Conservation (phyloP, 2,329 filamentous ascomycete species). For the Alternaria ventricosa region DNA sequence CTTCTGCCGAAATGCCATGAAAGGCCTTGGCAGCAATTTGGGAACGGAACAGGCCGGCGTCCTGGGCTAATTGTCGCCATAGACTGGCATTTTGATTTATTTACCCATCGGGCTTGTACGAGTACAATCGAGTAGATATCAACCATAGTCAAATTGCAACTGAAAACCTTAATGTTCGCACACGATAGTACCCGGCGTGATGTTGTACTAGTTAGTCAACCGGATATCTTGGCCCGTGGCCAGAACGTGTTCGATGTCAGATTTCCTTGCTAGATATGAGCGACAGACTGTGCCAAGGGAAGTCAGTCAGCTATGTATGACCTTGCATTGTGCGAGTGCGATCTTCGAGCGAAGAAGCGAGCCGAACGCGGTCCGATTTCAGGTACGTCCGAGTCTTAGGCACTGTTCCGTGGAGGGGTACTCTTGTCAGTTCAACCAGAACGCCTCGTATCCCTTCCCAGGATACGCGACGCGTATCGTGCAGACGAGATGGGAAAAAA, state of each 20-base stretch:
- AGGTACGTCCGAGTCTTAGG: not conserved
- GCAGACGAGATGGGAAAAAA: not conserved
- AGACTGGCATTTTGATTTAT: conserved; percentile 1
- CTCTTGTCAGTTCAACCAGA: not conserved
- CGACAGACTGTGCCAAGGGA: conserved; percentile 7
- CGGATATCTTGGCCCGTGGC: conserved; percentile 5
- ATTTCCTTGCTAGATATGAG: conserved; percentile 2
- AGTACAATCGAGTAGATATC: conserved; percentile 9
- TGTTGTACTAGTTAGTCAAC: not conserved
- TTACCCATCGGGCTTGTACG: not conserved
- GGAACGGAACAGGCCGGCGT: conserved; percentile 12
- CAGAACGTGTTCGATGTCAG: conserved; percentile 1
- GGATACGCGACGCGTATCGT: not conserved
- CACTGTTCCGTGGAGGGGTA: not conserved
- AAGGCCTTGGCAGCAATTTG: conserved; percentile 8
- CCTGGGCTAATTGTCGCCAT: not conserved
- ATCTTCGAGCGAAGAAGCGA: not conserved
- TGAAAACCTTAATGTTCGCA: not conserved
- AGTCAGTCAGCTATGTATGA: conserved; percentile 6
- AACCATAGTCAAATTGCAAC: conserved; percentile 2
- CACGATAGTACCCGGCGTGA: not conserved
- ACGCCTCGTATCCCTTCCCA: not conserved
- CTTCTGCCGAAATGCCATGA: conserved; percentile 19
- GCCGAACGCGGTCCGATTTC: not conserved
- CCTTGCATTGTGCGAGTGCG: not conserved